Base-by-base conservation (phyloP, 2,329 filamentous ascomycete genomes). In the Ambrosiella xylebori region DNA sequence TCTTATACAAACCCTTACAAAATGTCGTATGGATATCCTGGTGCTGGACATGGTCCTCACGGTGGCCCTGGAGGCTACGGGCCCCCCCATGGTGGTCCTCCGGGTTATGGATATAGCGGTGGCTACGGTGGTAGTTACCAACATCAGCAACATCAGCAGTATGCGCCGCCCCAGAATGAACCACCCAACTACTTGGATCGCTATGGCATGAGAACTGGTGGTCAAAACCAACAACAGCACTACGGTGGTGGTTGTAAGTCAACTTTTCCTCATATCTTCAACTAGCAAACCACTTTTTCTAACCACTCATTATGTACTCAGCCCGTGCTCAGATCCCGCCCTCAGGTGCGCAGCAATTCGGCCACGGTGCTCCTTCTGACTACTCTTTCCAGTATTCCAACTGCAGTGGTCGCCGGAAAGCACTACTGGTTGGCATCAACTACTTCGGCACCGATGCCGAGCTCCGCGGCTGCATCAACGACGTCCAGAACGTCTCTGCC, bases 381-480 rank as follows among this genome's bases (percentile, higher is more conserved):
- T 88, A 88, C 68, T 81, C 77, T 6, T 88, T 86, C 72, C 82
- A 87, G 70, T 88, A 87, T 73, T 86, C 82, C 59, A 81, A 82
- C 66, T 89, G 85, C 68, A 83, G 80, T 6, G 85, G 85, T 56
- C 78, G 77, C 63, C 76, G 85, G 65, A 88, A 87, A 72, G 85
- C 85, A 7, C 71, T 89, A 58, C 71, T 89, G 58, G 86, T 89
- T 62, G 85, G 85, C 56, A 87, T 89, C 74, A 89, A 89, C 74
- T 89, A 89, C 73, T 84, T 88, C 64, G 80, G 81, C 56, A 82
- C 86, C 66, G 71, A 81, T 19, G 84, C 80, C 54, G 82, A 87
- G 73, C 77, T 89, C 57, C 75, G 81, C 61, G 85, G 85, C 49
- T 89, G 85, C 70, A 87, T 89, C 76, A 89, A 89, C 70, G 85